Percentiles rank a stretch among this genome's conserved stretches.
phyloP scores from a whole-genome alignment of 768 basidiomycete genomes.

The Candolleomyces efflorescens region DNA sequence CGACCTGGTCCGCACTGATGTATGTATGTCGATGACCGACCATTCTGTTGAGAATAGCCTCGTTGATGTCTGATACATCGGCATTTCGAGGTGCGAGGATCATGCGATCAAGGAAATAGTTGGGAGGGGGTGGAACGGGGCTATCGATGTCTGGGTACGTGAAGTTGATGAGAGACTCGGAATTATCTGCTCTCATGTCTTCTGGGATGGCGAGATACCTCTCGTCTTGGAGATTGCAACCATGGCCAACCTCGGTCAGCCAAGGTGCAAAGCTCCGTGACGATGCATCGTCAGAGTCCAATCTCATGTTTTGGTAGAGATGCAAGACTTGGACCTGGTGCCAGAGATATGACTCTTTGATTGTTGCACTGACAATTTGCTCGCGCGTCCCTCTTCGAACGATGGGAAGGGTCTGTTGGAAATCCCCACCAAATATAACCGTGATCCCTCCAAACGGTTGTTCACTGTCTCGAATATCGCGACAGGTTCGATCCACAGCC shows the following conservation, averaged over 20 bases:
- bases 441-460: slow-evolving; percentile 41
- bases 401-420: slow-evolving; percentile 43
- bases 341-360: slow-evolving; percentile 38
- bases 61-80: too few species aligned
- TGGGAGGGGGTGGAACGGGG: slow-evolving; percentile 7
- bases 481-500: slow-evolving; percentile 33
- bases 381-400: slow-evolving; percentile 31
- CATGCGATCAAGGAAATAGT: too few species aligned
- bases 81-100: too few species aligned
- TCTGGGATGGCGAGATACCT: slow-evolving; percentile 11
- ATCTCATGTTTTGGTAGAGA: slow-evolving; percentile 37
- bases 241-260: slow-evolving; percentile 25
- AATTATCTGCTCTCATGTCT: slow-evolving; percentile 8
- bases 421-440: slow-evolving; percentile 47
- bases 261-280: slow-evolving; percentile 27
- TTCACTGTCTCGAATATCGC: slow-evolving; percentile 25
- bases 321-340: slow-evolving; percentile 22
- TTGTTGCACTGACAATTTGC: slow-evolving; percentile 33
- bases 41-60: too few species aligned
- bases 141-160: not conserved
- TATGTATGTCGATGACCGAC: slow-evolving; percentile 12
- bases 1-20: not conserved
- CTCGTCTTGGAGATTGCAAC: slow-evolving; percentile 5
- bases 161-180: not conserved
- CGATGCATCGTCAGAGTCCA: slow-evolving; percentile 23